Base-by-base conservation (phyloP, 2,329 filamentous ascomycete genomes). In the Cercospora zeae-maydis region DNA sequence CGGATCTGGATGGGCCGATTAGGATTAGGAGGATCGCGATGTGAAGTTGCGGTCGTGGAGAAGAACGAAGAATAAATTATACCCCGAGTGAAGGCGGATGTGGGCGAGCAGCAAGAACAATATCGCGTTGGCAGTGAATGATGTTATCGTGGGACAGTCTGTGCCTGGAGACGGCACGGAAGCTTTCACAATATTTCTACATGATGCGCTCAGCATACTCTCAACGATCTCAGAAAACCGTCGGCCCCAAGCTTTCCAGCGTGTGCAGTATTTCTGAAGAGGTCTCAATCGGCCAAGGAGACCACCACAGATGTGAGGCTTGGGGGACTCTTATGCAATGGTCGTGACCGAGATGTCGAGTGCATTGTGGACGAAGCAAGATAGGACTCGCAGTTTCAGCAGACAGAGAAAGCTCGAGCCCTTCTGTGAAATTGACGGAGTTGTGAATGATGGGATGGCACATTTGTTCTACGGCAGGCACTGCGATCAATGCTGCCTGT, bases 1-100 rank as follows among this genome's bases (percentile, higher is more conserved):
- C 74, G 19, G 75, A 80, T 49, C 69, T 82, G 36, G 75, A 72
- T 64, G 81, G 81, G 8, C 80, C 80, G 7, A 80, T 83, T 21
- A 67, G 71, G 76, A 64, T 76, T 76, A 42, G 75, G 73, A 65
- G 70, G 63, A 42, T 67, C 16, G 62, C 62, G 49, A 66, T 63
- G 53, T 63, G 49, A 62, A 24, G 39, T 4, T 6, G 39, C 5
- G 39, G 8, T 9, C 11, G 1, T 1, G 39, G 1, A 45, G 21
- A 11, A 45, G 39, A 21, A 14, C n/a, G 16, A 24, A 45, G 10
- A 45, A 45, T 5, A 5, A 45, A 24, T 6, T 10, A 45, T 24
- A 45, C 39, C 19, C 19, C 39, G 21, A 4, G 39, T 19, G 3
- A 24, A 21, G 39, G 39, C 1, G 7, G 19, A 13, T 45, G 4